Base-by-base conservation (phyloP, 2,329 filamentous ascomycete genomes). In the Fusarium sambucinum region DNA sequence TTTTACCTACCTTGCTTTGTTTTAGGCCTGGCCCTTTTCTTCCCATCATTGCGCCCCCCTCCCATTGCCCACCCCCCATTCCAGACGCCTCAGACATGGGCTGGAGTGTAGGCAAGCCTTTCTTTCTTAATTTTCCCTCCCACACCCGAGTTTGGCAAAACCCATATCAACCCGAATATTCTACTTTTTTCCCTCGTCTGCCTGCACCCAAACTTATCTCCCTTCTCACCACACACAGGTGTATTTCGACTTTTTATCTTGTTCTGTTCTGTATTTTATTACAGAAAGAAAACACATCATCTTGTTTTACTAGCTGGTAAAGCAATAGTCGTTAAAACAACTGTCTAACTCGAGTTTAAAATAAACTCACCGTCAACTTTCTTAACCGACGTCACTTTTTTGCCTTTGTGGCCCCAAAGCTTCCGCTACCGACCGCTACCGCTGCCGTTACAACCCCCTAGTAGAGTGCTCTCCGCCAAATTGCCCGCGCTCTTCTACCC, bases 101-200 rank as follows among this genome's bases (percentile, higher is more conserved):
- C 47, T 51, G 47, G 47, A 51, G 47, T 51, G 47, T 59, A 47
- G 48, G 59, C 62, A 66, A 45, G 47, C 48, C 51, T 68, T 66
- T 62, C 63, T 63, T 64, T 69, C 65, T 69, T 59, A 71, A 65
- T 60, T 68, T 59, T 73, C 41, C 66, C 70, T 73, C 72, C 70
- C 72, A 74, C 72, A 74, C 70, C 72, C 72, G 72, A 73, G 53
- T 72, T 70, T 74, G 70, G 67, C 71, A 73, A 74, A 74, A 44
- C 55, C 68, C 68, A 70, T 73, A 73, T 74, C 72, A 74, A 72
- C 70, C 70, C 69, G 64, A 73, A 69, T 73, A 70, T 61, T 61
- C 66, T 73, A 47, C 59, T 63, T 73, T 73, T 71, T 71, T 73
- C 66, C 63, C 59, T 63, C 60, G 53, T 54, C 55, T 69, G 66